Evolutionary conservation across 2,329 filamentous ascomycete genomes (phyloP), one percentile per base, ranked within the genome.

Genomic region (Hypoxylon sp.): DNA sequence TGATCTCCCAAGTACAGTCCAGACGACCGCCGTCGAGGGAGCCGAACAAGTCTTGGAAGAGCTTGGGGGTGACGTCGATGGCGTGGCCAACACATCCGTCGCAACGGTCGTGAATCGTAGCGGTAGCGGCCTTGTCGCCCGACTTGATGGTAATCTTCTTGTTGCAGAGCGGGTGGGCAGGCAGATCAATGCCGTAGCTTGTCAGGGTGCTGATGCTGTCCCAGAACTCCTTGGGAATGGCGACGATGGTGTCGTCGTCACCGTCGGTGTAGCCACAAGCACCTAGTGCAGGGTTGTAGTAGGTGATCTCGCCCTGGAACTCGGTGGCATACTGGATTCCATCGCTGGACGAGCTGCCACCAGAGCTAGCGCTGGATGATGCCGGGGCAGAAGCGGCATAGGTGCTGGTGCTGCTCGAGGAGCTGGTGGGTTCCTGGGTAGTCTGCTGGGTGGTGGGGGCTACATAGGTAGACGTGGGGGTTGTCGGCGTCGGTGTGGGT

Each of bases 41-140:
- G 46, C 72, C 76, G 38, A 73, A 78, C 44, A 89, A 73, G 13
- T 77, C 72, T n/a, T 63, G 57, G 71, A 85, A 88, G 55, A 80
- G 71, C 61, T 78, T 75, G 54, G 76, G 71, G 59, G 79, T 82
- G 60, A 87, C 76, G 64, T 91, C 88, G 37, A 91, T 80, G 63
- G 78, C 74, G 29, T 68, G 58, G 23, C 63, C 42, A 37, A 41
- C 64, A 70, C 90, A 94, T 62, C 86, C 86, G 72, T 82, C 81
- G 78, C 90, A 94, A 75, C 89, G 90, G 76, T 94, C 90, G 42
- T 79, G 80, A 55, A 92, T 82, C 3, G 63, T 79, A 55, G 83
- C 89, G 2, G 70, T 75, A 61, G 75, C 68, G 2, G 77, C 78
- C 69, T 81, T 80, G 38, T 79, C 76, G 67, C 61, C 48, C 0